phyloP scores from a whole-genome alignment of 495 filamentous ascomycete species.

The Xylaria acuta region DNA sequence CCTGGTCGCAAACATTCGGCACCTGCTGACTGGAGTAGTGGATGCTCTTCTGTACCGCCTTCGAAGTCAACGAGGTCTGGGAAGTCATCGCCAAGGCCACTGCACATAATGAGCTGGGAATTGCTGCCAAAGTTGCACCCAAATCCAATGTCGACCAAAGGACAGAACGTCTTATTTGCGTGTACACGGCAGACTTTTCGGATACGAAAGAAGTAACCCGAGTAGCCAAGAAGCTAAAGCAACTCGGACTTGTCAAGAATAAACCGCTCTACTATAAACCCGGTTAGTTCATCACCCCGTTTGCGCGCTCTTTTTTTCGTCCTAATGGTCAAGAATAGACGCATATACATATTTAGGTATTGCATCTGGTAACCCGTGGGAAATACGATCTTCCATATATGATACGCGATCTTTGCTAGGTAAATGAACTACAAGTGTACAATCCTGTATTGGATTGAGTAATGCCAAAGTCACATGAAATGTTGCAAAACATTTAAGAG shows the following conservation, averaged over 20 bases:
- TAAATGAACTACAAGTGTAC: conserved; percentile 13
- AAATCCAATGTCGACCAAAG: conserved; percentile 41
- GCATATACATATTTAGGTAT: conserved; percentile 77
- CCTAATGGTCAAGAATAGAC: conserved; percentile 50
- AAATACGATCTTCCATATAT: conserved; percentile 67
- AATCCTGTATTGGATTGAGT: not conserved
- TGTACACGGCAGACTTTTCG: conserved; percentile 78
- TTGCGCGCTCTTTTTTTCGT: not conserved
- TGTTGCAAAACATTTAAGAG: not conserved
- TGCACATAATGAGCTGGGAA: conserved; percentile 67
- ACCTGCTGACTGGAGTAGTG: conserved; percentile 53
- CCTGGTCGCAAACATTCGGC: not conserved
- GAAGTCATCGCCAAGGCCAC: conserved; percentile 65
- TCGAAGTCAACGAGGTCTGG: conserved; percentile 70
- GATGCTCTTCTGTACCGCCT: conserved; percentile 74
- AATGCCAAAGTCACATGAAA: not conserved
- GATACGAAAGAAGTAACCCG: conserved; percentile 72
- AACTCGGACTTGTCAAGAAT: conserved; percentile 62
- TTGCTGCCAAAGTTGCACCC: conserved; percentile 72
- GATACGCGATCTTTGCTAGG: conserved; percentile 46
- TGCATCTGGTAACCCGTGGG: conserved; percentile 68
- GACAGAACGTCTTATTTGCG: conserved; percentile 64
- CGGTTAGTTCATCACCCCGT: conserved; percentile 45
- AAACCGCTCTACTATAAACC: conserved; percentile 77
- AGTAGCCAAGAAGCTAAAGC: conserved; percentile 64